Evolutionary conservation across 129 eudicot species (phyloP), one percentile per base, ranked within the genome.

Genomic region (Arctium lappa): DNA sequence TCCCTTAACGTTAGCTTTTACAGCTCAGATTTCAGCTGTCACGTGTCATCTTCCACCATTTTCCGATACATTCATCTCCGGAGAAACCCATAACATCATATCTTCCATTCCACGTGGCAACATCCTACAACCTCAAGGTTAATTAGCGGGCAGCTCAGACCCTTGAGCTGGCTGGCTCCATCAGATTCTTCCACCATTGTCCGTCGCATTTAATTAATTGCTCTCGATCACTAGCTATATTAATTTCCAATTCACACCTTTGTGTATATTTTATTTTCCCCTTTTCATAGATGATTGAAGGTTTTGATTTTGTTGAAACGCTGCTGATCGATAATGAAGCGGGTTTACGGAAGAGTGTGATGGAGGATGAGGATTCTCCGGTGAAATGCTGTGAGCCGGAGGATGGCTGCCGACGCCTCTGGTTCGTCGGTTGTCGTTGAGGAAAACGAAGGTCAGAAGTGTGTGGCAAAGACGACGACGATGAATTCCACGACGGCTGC

Each of bases 341-440:
- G 65, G 2, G 48, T 63, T 29, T 36, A 78, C 31, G 73, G 1
- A 82, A 78, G 22, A 76, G 86, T 69, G 13, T 27, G 53, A 76
- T 76, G 74, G 36, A 79, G 0, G 83, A 75, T 1, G 74, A 79
- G 2, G 79, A 79, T 53, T 48, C 86, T n/a, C 56, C 78, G 62
- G 80, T 33, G 12, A 78, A 86, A 65, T 89, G 88, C 84, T 79
- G 86, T 48, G 92, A 83, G 80, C 70, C 30, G 83, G 68, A 89
- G 89, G 56, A 30, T 71, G 65, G 77, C 80, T 5, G 66, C 56
- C 15, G 48, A 69, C n/a, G 33, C 46, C 2, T 38, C 71, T 10
- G 16, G 76, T 39, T 66, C 48, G 11, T 22, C 15, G 2, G 22
- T 3, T 60, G 29, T 60, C 0, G 68, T 60, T 9, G 9, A 16